phyloP scores from a whole-genome alignment of 2,329 filamentous ascomycete genomes.

The Pyricularia grisea region DNA sequence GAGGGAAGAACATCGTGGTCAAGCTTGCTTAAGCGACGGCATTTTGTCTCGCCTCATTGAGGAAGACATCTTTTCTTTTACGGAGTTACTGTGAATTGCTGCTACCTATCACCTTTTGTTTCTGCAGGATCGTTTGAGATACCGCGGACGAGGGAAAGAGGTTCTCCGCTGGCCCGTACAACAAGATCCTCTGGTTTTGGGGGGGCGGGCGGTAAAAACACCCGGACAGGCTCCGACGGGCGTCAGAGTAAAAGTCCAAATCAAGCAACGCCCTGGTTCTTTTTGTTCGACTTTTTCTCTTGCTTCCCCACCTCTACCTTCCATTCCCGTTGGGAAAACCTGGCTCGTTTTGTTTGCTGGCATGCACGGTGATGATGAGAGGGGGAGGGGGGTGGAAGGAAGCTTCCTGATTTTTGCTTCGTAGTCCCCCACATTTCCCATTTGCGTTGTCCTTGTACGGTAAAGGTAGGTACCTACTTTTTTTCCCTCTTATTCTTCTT shows the following conservation, averaged over 20 bases:
- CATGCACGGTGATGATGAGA: neutral
- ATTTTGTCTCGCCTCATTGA: neutral
- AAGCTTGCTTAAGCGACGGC: neutral
- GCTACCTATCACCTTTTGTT: too few species aligned
- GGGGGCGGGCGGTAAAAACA: neutral
- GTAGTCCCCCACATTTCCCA: neutral
- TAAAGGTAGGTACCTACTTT: too few species aligned
- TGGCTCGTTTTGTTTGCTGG: neutral
- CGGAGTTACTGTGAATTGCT: too few species aligned
- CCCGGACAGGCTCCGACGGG: neutral
- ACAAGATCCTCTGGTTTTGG: neutral
- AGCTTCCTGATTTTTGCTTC: neutral
- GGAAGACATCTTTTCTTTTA: neutral
- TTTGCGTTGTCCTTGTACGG: too few species aligned
- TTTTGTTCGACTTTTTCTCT: neutral
- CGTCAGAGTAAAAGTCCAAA: neutral
- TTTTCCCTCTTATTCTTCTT: neutral
- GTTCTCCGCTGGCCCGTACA: neutral
- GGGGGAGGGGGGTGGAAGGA: too few species aligned
- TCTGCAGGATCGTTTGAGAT: too few species aligned
- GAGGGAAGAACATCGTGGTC: neutral
- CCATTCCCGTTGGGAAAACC: neutral
- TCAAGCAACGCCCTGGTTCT: neutral
- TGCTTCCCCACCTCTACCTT: neutral
- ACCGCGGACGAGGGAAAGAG: neutral